Evolutionary conservation across 2,329 filamentous ascomycete genomes (phyloP).

Genomic region (Epicoccum nigrum): DNA sequence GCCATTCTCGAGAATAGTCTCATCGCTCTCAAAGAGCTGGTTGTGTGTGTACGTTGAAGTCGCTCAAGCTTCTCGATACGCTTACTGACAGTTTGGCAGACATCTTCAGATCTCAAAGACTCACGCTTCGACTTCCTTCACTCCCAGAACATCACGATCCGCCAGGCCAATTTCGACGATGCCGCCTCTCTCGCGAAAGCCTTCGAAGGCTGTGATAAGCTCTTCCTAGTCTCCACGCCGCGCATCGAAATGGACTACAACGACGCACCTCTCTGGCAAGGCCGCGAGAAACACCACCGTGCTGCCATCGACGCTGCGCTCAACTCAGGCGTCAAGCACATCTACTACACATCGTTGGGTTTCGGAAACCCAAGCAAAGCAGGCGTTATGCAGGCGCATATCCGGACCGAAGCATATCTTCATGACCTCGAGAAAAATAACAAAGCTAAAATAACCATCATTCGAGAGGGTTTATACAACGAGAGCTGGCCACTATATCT

Average conservation of each 20-base stretch:
- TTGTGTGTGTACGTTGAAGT: conserved; percentile 42
- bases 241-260: conserved; percentile 54
- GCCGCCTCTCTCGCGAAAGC: conserved; percentile 42
- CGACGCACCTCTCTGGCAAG: conserved; percentile 49
- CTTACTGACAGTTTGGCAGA: conserved; percentile 14
- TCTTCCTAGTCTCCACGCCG: conserved; percentile 55
- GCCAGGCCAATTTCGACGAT: conserved; percentile 50
- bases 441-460: conserved; percentile 42
- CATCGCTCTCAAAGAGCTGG: conserved; percentile 45
- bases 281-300: conserved; percentile 54
- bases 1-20: conserved; percentile 52
- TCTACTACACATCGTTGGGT: conserved; percentile 55
- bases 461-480: conserved; percentile 55
- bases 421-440: conserved; percentile 30
- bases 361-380: conserved; percentile 51
- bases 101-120: conserved; percentile 25
- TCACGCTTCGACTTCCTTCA: conserved; percentile 38
- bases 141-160: conserved; percentile 42
- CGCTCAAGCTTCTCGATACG: too few relatives aligned
- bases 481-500: conserved; percentile 57
- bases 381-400: conserved; percentile 55
- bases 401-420: conserved; percentile 53
- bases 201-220: conserved; percentile 46
- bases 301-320: conserved; percentile 52
- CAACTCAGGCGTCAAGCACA: conserved; percentile 50